phyloP scores from a whole-genome alignment of 257 asterid genomes.

The Solanum rostratum region DNA sequence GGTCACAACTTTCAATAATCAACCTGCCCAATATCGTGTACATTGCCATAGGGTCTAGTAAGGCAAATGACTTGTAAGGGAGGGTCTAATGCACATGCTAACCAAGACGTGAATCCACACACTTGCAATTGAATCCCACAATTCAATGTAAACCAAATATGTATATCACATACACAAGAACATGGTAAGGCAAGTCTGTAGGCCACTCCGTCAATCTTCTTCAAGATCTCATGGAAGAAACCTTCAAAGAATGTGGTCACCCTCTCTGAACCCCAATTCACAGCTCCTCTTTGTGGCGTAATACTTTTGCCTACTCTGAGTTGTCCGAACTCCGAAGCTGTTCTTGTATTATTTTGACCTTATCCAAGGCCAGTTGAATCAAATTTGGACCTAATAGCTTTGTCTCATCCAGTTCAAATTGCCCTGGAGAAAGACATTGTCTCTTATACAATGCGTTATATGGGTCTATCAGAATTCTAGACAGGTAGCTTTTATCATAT shows the following conservation, averaged over 20 bases:
- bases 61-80: background rate
- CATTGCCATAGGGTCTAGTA: background rate
- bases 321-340: background rate
- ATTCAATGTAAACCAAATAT: background rate
- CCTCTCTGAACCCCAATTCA: background rate
- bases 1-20: background rate
- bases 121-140: background rate
- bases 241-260: background rate
- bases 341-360: background rate
- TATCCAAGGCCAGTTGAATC: background rate
- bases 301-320: background rate
- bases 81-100: background rate
- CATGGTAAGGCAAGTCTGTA: background rate
- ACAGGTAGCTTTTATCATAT: too few species aligned
- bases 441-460: background rate
- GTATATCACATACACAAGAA: background rate
- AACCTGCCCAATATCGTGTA: background rate
- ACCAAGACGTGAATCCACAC: background rate
- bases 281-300: background rate
- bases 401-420: background rate
- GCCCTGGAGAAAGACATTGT: background rate
- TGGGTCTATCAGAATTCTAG: background rate
- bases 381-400: background rate
- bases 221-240: background rate
- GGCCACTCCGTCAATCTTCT: background rate